Conservation (phyloP, 2,329 filamentous ascomycete species). For the Calonectria henricotiae region DNA sequence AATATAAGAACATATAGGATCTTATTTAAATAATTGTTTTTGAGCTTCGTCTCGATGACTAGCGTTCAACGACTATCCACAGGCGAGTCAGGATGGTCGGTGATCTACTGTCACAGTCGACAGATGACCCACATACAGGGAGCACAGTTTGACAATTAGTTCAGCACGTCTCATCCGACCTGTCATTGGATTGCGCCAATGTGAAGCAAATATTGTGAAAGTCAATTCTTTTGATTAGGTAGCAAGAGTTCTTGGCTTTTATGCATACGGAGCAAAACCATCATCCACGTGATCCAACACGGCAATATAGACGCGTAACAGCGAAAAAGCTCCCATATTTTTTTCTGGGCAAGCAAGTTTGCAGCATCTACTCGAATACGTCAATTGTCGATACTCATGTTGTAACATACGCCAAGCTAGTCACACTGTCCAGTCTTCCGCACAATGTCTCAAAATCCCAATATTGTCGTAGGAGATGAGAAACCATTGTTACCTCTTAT, state of each 20-base stretch:
- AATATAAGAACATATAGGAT: too few species aligned
- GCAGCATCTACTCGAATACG: background rate
- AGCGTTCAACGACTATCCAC: too few species aligned
- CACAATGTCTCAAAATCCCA: background rate
- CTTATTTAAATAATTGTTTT: background rate
- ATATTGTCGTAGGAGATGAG: background rate
- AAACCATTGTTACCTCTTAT: background rate
- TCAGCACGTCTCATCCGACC: background rate
- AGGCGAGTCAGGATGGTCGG: background rate
- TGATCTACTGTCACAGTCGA: background rate
- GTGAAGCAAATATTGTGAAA: too few species aligned
- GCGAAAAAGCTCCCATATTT: too few species aligned
- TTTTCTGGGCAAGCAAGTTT: background rate
- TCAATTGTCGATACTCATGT: too few species aligned
- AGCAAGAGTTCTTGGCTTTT: too few species aligned
- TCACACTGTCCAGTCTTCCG: background rate
- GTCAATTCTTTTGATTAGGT: too few species aligned
- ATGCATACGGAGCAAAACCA: too few species aligned
- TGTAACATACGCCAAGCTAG: background rate
- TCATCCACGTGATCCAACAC: too few species aligned
- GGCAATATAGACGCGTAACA: too few species aligned
- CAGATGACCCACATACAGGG: background rate
- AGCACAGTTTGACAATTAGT: background rate
- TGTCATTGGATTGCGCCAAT: background rate
- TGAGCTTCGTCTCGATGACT: background rate